phyloP scores from a whole-genome alignment of 768 basidiomycete genomes.

The Tylopilus plumbeoviolaceoides region DNA sequence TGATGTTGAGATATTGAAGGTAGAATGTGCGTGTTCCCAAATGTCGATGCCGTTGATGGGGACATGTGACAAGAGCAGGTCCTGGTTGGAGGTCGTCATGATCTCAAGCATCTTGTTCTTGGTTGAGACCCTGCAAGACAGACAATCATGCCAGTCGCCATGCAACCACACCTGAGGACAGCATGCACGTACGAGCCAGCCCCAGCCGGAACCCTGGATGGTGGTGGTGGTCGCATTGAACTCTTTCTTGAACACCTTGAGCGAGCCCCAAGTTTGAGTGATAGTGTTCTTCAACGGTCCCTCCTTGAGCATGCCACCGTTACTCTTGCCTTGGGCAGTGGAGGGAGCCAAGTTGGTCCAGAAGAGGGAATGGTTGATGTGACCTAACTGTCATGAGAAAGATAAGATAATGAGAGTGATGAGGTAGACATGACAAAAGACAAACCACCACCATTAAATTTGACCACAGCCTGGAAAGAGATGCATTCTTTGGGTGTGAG shows the following conservation, averaged over 20 bases:
- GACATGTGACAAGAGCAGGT: conserved; percentile 71
- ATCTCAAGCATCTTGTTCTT: conserved; percentile 73
- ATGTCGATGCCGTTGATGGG: conserved; percentile 92
- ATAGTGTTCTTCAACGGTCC: conserved; percentile 71
- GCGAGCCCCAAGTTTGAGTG: conserved; percentile 54
- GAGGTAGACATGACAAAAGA: not conserved
- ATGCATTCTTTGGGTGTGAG: conserved; percentile 74
- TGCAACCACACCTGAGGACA: not conserved
- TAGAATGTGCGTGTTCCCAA: too few relatives aligned
- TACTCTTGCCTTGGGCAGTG: conserved; percentile 46
- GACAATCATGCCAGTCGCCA: not conserved
- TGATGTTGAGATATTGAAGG: conserved; percentile 97
- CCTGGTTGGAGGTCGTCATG: conserved; percentile 92
- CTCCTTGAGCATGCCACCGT: conserved; percentile 54
- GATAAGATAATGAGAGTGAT: not conserved
- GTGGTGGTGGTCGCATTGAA: too few relatives aligned
- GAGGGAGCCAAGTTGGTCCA: conserved; percentile 89
- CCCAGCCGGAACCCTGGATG: conserved; percentile 95
- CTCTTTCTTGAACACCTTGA: conserved; percentile 66
- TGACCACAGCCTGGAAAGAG: conserved; percentile 84
- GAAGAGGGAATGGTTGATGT: conserved; percentile 94
- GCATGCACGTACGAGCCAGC: conserved; percentile 75
- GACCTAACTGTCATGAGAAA: conserved; percentile 42
- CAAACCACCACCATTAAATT: conserved; percentile 95
- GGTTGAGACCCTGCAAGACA: conserved; percentile 59